Evolutionary conservation across 805 yeast genomes (phyloP).

Genomic region (Brettanomyces anomalus): DNA sequence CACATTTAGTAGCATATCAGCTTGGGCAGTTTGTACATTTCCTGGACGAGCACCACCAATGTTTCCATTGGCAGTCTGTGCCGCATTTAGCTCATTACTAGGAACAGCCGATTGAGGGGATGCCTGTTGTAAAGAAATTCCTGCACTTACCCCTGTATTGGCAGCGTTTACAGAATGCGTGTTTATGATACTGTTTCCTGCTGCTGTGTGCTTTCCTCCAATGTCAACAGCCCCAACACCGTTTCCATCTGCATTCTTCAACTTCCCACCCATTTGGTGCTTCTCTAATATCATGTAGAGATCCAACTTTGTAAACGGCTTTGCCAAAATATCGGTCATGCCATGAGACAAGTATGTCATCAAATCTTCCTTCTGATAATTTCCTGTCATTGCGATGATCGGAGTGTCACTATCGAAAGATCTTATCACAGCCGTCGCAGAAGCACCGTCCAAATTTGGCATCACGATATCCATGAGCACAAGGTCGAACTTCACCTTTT

Average conservation of each 20-base stretch:
- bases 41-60: too few relatives aligned
- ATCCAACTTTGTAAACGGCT: slow-evolving; percentile 88
- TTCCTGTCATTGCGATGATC: slow-evolving; percentile 90
- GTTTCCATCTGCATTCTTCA: slow-evolving; percentile 6
- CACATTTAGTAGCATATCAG: too few relatives aligned
- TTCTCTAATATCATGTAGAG: slow-evolving; percentile 70
- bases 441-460: slow-evolving; percentile 84
- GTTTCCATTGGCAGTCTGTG: too few relatives aligned
- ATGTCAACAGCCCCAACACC: not conserved
- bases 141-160: too few relatives aligned
- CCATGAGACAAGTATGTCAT: slow-evolving; percentile 79
- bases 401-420: slow-evolving; percentile 81
- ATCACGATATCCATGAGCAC: slow-evolving; percentile 83
- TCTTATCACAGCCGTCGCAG: slow-evolving; percentile 84
- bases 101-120: too few relatives aligned
- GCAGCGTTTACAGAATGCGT: too few relatives aligned
- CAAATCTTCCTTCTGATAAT: slow-evolving; percentile 72
- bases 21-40: too few relatives aligned
- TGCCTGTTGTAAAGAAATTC: too few relatives aligned
- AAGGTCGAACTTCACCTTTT: slow-evolving; percentile 61
- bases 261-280: slow-evolving; percentile 43
- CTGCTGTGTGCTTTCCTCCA: too few relatives aligned
- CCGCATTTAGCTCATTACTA: too few relatives aligned
- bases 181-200: too few relatives aligned
- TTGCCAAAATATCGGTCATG: slow-evolving; percentile 85